Percentiles rank a stretch among this genome's conserved stretches.
Conservation (phyloP, 2,329 filamentous ascomycete species). For the Davidsoniella eucalypti region DNA sequence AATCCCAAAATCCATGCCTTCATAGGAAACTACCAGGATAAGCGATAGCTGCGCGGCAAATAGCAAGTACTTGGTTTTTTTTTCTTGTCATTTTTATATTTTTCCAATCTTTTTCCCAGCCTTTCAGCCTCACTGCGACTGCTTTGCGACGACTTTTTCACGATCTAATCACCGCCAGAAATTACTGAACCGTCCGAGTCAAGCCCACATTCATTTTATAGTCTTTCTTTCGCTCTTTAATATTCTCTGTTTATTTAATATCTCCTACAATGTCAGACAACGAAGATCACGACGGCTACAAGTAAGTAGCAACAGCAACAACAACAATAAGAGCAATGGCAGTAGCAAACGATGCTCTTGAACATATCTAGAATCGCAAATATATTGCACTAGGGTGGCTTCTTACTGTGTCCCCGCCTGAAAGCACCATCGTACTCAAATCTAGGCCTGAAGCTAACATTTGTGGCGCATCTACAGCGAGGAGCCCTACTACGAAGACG, state of each 20-base stretch:
- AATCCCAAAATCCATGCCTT: not conserved
- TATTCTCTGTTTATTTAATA: constrained; percentile 6
- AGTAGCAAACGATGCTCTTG: not conserved
- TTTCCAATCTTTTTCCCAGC: not conserved
- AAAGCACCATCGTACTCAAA: not conserved
- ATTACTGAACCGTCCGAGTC: too few species aligned
- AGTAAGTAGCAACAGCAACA: constrained; percentile 26
- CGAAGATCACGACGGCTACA: constrained; percentile 45
- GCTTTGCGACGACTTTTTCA: not conserved
- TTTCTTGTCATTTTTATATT: not conserved
- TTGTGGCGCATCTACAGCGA: constrained; percentile 29
- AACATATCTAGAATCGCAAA: not conserved
- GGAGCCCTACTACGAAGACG: constrained; percentile 57
- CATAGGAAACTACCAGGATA: not conserved
- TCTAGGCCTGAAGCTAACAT: constrained; percentile 13
- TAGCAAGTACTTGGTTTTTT: not conserved
- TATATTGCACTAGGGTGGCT: not conserved
- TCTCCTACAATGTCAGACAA: constrained; percentile 50
- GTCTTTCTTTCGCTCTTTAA: not conserved
- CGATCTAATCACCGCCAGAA: not conserved
- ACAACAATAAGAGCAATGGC: too few species aligned
- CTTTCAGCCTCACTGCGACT: not conserved
- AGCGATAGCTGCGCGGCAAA: not conserved
- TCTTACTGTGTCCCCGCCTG: not conserved
- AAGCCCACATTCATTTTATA: not conserved